Base-by-base conservation (phyloP, 345 rosid species). In the Cardamine occulta region DNA sequence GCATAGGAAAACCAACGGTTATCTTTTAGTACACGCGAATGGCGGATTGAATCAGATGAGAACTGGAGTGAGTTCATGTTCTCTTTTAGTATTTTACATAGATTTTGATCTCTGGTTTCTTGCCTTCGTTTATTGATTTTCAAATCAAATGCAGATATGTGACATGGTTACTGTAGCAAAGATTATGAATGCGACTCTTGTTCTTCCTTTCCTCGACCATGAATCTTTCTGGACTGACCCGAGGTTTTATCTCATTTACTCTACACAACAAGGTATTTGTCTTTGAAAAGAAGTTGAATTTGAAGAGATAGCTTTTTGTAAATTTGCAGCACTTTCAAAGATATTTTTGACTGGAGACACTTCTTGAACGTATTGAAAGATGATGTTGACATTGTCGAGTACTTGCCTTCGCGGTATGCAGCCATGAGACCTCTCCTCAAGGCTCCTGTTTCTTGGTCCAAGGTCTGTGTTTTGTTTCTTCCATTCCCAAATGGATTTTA, bases 1-100 rank as follows among this genome's bases (percentile, higher is more conserved):
- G 3, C 70, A 52, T 31, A 48, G 74, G 19, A 86, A 82, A 24
- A 85, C 98, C 32, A 93, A 91, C 73, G 98, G 99, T 1, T 96
- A 89, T 77, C 87, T 96, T 71, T 49, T 96, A 24, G 96, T 91
- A 77, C 97, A 93, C 71, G 98, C 99, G 6, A 96, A 93, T 65
- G 99, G 98, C 35, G 99, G 99, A 77, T 66, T 96, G 84, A 96
- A 96, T 85, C 99, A 96, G 86, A 96, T 96, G 99, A 90, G 98
- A 86, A 88, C 97, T n/a, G 98, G 98, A 53, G 99, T 93, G 82
- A 80, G 92, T 82, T 75, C 40, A 55, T 47, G 55, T 42, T 7
- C 11, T n/a, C n/a, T n/a, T n/a, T n/a, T 26, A 39, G 47, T 47
- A 13, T 71, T 18, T 63, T 26, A 44, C 40, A 67, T 2, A 26